Percentiles rank a stretch among this genome's conserved stretches.
Conservation (phyloP, 768 basidiomycete species). For the Bullera alba region DNA sequence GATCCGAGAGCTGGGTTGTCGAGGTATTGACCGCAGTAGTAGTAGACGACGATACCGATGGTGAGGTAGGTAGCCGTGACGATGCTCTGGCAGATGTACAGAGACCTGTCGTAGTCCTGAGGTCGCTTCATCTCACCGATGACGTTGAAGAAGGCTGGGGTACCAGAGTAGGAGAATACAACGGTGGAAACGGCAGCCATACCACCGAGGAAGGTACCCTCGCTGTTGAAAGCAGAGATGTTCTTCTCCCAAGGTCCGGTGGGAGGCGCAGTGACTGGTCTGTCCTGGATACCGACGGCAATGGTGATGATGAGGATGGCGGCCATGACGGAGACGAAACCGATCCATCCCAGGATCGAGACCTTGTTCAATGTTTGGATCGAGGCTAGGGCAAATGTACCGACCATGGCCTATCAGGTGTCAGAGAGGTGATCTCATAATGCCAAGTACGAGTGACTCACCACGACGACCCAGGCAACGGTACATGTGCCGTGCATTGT, state of each 20-base stretch:
- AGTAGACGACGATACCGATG: conserved; percentile 20
- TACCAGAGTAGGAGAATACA: conserved; percentile 21
- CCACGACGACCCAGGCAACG: conserved; percentile 25
- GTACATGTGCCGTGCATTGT: conserved; percentile 31
- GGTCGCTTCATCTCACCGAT: conserved; percentile 42
- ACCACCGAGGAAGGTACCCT: conserved; percentile 12
- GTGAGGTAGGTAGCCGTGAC: conserved; percentile 21
- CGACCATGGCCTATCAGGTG: conserved; percentile 7
- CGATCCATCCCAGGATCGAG: conserved; percentile 12
- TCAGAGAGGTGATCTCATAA: background rate
- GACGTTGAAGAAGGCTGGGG: conserved; percentile 28
- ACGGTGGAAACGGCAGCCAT: conserved; percentile 16
- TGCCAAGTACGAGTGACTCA: background rate
- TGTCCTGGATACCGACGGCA: conserved; percentile 23
- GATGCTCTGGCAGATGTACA: conserved; percentile 19
- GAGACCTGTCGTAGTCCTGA: conserved; percentile 30
- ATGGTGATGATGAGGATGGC: conserved; percentile 20
- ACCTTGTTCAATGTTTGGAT: conserved; percentile 24
- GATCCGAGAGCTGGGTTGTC: conserved; percentile 39
- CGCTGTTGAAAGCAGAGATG: conserved; percentile 12
- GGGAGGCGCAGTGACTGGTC: conserved; percentile 26
- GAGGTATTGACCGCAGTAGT: conserved; percentile 35
- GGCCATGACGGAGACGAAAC: conserved; percentile 9
- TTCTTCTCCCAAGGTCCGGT: conserved; percentile 18
- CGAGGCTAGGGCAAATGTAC: conserved; percentile 15